Conservation (phyloP, 2,329 filamentous ascomycete genomes). For the Penicillium sp. region DNA sequence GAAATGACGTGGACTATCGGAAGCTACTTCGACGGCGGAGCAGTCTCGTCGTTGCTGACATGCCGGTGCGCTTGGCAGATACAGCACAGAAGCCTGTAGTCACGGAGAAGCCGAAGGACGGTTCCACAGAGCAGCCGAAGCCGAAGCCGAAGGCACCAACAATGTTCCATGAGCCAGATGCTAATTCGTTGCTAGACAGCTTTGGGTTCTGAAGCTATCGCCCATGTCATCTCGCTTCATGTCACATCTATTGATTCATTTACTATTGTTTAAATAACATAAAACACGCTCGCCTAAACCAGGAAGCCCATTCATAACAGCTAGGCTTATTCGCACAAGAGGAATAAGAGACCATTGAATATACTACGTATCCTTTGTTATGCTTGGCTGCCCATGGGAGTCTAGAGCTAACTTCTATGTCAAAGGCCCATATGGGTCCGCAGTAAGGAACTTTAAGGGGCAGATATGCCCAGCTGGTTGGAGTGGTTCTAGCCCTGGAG, state of each 20-base stretch:
- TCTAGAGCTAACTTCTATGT: too few relatives aligned
- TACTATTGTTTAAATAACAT: too few relatives aligned
- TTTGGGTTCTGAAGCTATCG: constrained; percentile 75
- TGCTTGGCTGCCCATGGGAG: too few relatives aligned
- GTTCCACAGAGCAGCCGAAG: constrained; percentile 35
- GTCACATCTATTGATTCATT: too few relatives aligned
- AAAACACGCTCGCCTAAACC: too few relatives aligned
- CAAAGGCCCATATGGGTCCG: too few relatives aligned
- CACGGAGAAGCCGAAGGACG: constrained; percentile 10
- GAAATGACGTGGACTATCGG: constrained; percentile 59
- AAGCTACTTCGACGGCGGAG: constrained; percentile 70
- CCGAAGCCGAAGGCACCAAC: constrained; percentile 62
- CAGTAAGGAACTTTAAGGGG: too few relatives aligned
- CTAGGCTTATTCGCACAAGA: background rate
- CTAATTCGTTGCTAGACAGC: constrained; percentile 82
- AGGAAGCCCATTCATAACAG: too few relatives aligned
- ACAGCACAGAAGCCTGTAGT: constrained; percentile 41
- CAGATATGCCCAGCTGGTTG: too few relatives aligned
- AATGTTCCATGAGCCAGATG: constrained; percentile 89
- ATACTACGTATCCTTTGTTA: too few relatives aligned
- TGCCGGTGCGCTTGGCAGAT: constrained; percentile 46
- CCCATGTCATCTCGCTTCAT: too few relatives aligned
- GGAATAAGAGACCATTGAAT: background rate
- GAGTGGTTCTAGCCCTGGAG: too few relatives aligned
- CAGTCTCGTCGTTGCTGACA: constrained; percentile 78